Evolutionary conservation across 106 monocot genomes (phyloP).

Genomic region (Ottelia alismoides): DNA sequence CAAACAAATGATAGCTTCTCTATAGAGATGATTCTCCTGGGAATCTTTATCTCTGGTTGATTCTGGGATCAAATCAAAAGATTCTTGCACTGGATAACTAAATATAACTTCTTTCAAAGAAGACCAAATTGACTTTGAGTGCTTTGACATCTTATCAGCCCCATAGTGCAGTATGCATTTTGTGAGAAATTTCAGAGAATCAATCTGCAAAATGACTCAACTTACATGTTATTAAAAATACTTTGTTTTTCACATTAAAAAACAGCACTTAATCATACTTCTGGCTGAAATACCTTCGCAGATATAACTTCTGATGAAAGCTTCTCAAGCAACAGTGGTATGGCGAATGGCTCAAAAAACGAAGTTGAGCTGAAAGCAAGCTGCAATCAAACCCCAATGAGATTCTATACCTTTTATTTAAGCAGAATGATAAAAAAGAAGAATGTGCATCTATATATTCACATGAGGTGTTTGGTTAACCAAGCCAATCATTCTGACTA

Average conservation of each 20-base stretch:
- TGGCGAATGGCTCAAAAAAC: conserved; percentile 70
- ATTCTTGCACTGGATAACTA: conserved; percentile 11
- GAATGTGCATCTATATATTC: too few species aligned
- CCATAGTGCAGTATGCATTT: conserved; percentile 62
- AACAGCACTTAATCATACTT: too few species aligned
- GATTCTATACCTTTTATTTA: too few species aligned
- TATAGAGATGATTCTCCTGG: conserved; percentile 37
- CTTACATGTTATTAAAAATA: too few species aligned
- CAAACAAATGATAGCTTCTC: conserved; percentile 69
- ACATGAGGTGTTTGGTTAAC: too few species aligned
- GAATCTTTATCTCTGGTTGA: conserved; percentile 16
- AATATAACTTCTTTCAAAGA: conserved; percentile 66
- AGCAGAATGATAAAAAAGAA: too few species aligned
- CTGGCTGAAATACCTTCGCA: conserved; percentile 80
- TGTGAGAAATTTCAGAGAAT: conserved; percentile 85
- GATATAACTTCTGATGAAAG: conserved; percentile 80
- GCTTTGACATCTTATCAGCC: conserved; percentile 52
- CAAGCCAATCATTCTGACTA: too few species aligned
- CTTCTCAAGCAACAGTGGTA: conserved; percentile 88
- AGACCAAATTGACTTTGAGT: conserved; percentile 58
- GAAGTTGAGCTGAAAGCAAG: conserved; percentile 68
- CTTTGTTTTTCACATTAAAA: too few species aligned
- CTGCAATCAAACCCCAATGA: conserved; percentile 44
- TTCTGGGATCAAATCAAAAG: conserved; percentile 7
- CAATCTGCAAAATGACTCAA: conserved; percentile 48